These are phyloP conservation scores for Lactarius sanguifluus DNA, from an alignment of 768 basidiomycete genomes.

Conservation along the genomic window DNA sequence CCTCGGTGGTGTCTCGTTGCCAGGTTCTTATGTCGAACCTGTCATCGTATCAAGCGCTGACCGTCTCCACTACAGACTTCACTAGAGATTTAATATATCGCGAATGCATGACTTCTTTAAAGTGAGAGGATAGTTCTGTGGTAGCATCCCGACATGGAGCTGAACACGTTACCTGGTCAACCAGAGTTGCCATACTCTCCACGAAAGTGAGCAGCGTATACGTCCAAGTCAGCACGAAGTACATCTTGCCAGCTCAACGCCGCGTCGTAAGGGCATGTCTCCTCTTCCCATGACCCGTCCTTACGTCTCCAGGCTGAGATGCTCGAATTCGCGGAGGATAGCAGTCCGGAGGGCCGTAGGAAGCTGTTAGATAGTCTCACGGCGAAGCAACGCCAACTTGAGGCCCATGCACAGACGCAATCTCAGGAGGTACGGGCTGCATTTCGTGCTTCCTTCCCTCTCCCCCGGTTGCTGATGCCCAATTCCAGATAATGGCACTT, in stretches of 20 bases:
- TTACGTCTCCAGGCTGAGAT: slow-evolving; percentile 1
- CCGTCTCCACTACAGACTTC: background rate
- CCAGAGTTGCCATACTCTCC: slow-evolving; percentile 5
- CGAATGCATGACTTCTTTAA: slow-evolving; percentile 11
- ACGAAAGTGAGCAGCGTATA: slow-evolving; percentile 8
- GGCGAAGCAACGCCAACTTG: slow-evolving; percentile 12
- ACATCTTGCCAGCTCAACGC: slow-evolving; percentile 2
- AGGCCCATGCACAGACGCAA: background rate
- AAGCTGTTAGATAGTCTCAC: slow-evolving; percentile 3
- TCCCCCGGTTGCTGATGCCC: background rate
- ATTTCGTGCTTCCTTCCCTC: background rate
- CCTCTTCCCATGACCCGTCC: background rate
- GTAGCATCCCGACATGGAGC: background rate
- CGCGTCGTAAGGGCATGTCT: background rate
- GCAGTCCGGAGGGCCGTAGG: slow-evolving; percentile 3
- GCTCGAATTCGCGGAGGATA: slow-evolving; percentile 7
- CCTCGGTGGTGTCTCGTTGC: slow-evolving; percentile 4
- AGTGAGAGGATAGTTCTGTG: background rate
- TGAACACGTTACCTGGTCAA: slow-evolving; percentile 2
- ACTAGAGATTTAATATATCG: slow-evolving; percentile 2
- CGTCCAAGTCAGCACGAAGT: slow-evolving; percentile 6
- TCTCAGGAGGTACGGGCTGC: background rate
- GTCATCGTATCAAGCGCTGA: background rate
- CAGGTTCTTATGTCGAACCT: background rate
- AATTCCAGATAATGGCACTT: slow-evolving; percentile 3